Evolutionary conservation across 2,329 filamentous ascomycete species (phyloP).

Genomic region (Trichoderma sp.): DNA sequence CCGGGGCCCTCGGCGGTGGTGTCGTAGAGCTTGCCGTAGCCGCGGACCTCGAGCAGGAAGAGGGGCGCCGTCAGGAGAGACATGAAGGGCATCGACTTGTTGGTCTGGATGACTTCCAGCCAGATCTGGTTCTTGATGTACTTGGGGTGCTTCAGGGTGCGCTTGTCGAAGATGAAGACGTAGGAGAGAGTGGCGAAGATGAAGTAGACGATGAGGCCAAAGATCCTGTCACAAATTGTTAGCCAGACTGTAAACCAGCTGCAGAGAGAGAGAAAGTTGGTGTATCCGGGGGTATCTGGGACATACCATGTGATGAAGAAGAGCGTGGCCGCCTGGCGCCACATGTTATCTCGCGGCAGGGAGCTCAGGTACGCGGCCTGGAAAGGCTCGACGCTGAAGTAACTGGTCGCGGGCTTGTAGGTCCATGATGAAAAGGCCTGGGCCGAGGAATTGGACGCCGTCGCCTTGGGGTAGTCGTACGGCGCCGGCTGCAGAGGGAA

Average conservation of each 20-base stretch:
- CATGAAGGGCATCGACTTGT: slow-evolving; percentile 78
- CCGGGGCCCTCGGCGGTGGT: slow-evolving; percentile 73
- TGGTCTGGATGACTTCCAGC: slow-evolving; percentile 82
- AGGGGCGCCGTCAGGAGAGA: slow-evolving; percentile 76
- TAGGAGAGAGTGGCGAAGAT: slow-evolving; percentile 82
- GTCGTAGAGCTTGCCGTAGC: slow-evolving; percentile 87
- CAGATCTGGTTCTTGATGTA: slow-evolving; percentile 92
- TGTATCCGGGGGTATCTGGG: background rate
- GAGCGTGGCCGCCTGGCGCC: slow-evolving; percentile 72
- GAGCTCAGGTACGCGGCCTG: slow-evolving; percentile 78
- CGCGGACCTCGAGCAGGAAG: slow-evolving; percentile 81
- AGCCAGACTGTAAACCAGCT: slow-evolving; percentile 1
- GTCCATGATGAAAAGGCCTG: slow-evolving; percentile 62
- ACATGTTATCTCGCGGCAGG: slow-evolving; percentile 75
- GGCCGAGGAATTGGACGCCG: slow-evolving; percentile 57
- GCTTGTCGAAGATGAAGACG: slow-evolving; percentile 87
- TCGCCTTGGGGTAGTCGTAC: slow-evolving; percentile 54
- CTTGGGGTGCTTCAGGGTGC: slow-evolving; percentile 84
- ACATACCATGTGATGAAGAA: slow-evolving; percentile 85
- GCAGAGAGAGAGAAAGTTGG: background rate
- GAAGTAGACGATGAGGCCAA: slow-evolving; percentile 84
- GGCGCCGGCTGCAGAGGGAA: slow-evolving; percentile 63
- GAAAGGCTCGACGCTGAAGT: slow-evolving; percentile 69
- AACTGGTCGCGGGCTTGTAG: slow-evolving; percentile 73
- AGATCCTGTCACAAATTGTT: slow-evolving; percentile 62